Base-by-base conservation (phyloP, 768 basidiomycete genomes). In the Kwoniella europaea region DNA sequence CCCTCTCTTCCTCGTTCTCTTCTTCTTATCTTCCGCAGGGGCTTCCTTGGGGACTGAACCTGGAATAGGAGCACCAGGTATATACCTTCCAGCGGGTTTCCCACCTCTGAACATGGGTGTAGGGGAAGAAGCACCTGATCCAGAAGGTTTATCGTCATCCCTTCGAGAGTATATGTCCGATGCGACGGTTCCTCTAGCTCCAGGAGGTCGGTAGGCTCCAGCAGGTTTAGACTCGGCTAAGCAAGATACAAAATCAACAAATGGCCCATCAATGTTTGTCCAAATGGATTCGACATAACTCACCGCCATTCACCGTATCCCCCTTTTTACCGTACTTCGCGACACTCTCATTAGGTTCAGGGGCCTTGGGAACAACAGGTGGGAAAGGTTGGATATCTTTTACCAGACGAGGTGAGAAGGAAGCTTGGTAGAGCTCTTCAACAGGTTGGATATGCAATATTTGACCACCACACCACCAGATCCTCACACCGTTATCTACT, bases 401-500 rank as follows among this genome's bases (percentile, higher is more conserved):
- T 0, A 73, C 18, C 10, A 66, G 44, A 24, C 63, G 53, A 5
- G 79, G 79, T 9, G 70, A 62, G 73, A 71, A 71, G 61, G 79
- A 63, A 13, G 85, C 85, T 82, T 97, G 94, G 83, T 98, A 98
- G 15, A 97, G 87, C 81, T 98, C 96, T 3, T 97, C 93, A 65
- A 89, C 84, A 58, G 86, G 79, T 81, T 97, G 93, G 20, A 91
- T 85, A 72, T 98, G 93, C 65, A 97, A 80, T n/a, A 98, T 88
- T 1, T 89, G 87, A 10, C 97, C 95, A 0, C 90, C 87, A 82
- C 92, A 94, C 82, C 96, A 94, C 92, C 91, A 98, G 71, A 99
- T 87, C 85, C 95, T 97, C 83, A 98, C 89, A 1, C 95, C 94
- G 76, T 98, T 98, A 85, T 99, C 97, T 69, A 99, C 97, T 50